Evolutionary conservation across 352 stramenopile genomes (phyloP), one percentile per base, ranked within the genome.

Genomic region (Phytophthora palmivora): DNA sequence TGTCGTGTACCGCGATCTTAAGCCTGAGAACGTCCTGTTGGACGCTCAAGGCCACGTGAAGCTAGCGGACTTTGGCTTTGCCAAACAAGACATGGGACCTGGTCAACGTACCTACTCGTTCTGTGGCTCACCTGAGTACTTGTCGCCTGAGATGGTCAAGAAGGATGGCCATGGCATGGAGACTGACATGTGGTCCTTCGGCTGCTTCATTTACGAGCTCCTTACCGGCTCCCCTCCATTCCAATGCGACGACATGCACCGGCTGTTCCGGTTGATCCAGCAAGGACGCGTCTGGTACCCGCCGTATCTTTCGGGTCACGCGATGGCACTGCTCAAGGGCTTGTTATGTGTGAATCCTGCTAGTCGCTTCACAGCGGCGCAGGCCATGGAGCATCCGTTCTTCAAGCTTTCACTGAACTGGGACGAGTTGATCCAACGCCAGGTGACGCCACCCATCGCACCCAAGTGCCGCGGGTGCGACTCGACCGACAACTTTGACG

Each of bases 161-260:
- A 87, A 88, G 28, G 41, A 79, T 30, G 86, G 86, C 43, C 86
- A 95, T 36, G 78, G 80, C 34, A 72, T 92, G 24, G 76, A 88
- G 57, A 95, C 86, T 5, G 86, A 95, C 70, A 88, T 95, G 77
- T 95, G 86, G 86, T 93, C 86, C 6, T 93, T 92, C 48, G 86
- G 86, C 58, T 95, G 86, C 80, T 92, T 95, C 56, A 77, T 79
- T 51, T 95, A 89, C 62, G 86, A 95, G 56, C 70, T 95, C 18
- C 67, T 92, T 11, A 90, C 84, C 10, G 86, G 86, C 34, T 63
- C 72, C 4, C 86, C 86, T 21, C 86, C 86, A 26, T 95, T 95
- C 61, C 80, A 90, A 62, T 76, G 76, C 62, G 66, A 74, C 49
- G 82, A 88, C 63, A 74, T 92, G 62, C 43, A 44, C 21, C 70